A percentile compares a stretch with the other conserved stretches of the same genome.
phyloP scores from a whole-genome alignment of 768 basidiomycete genomes.

The Russula emetica region DNA sequence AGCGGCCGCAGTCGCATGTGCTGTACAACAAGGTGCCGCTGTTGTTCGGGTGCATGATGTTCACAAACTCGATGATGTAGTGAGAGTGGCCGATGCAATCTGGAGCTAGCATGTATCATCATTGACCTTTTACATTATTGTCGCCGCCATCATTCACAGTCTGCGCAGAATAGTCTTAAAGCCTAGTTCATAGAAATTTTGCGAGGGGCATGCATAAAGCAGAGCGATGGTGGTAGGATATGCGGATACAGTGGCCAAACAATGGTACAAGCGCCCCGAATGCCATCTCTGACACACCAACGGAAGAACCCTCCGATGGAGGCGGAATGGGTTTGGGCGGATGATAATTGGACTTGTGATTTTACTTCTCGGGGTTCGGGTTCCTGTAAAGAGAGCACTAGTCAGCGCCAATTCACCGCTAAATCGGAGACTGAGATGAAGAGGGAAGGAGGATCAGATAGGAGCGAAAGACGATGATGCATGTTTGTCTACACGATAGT shows the following conservation, averaged over 20 bases:
- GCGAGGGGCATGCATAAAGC: slow-evolving; percentile 17
- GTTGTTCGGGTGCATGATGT: slow-evolving; percentile 83
- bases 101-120: slow-evolving; percentile 12
- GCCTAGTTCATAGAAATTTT: slow-evolving; percentile 18
- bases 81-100: slow-evolving; percentile 54
- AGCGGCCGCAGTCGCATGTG: slow-evolving; percentile 67
- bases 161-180: slow-evolving; percentile 1
- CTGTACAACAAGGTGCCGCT: slow-evolving; percentile 66
- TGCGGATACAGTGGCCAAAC: slow-evolving; percentile 21
- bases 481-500: slow-evolving; percentile 73
- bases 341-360: neutral
- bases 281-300: slow-evolving; percentile 12
- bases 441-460: slow-evolving; percentile 66
- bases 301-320: slow-evolving; percentile 3
- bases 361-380: slow-evolving; percentile 41
- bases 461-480: slow-evolving; percentile 99
- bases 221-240: slow-evolving; percentile 13
- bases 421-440: slow-evolving; percentile 1
- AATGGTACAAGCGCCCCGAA: neutral
- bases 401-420: slow-evolving; percentile 1
- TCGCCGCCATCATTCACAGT: neutral
- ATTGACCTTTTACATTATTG: neutral
- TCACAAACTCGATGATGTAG: slow-evolving; percentile 65
- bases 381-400: slow-evolving; percentile 32
- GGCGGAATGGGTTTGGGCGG: neutral